These are phyloP conservation scores for Aeminium ludgeri DNA, from an alignment of 495 filamentous ascomycete genomes.

Conservation along the genomic window DNA sequence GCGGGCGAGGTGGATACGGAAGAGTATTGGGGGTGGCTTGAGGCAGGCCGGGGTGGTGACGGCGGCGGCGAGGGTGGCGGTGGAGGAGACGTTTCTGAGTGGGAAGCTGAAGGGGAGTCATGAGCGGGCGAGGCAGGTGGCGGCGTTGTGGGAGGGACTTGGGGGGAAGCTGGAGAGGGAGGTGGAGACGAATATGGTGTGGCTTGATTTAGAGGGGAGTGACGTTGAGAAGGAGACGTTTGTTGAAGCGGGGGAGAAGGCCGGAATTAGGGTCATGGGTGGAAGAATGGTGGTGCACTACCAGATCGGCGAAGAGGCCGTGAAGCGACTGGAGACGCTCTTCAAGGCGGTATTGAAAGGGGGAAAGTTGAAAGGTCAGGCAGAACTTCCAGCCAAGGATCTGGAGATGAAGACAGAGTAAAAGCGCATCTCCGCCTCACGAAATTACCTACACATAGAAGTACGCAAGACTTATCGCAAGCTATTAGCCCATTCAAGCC, in stretches of 20 bases:
- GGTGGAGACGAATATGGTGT: conserved; percentile 88
- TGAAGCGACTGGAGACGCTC: conserved; percentile 31
- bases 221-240: conserved; percentile 31
- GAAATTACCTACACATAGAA: too few relatives aligned
- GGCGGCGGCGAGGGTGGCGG: conserved; percentile 39
- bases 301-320: conserved; percentile 39
- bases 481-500: too few relatives aligned
- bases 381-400: conserved; percentile 7
- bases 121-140: conserved; percentile 45
- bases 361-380: conserved; percentile 8
- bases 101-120: conserved; percentile 49
- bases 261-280: conserved; percentile 36
- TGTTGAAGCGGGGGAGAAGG: conserved; percentile 32
- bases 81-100: conserved; percentile 55
- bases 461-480: too few relatives aligned
- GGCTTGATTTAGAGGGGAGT: conserved; percentile 53
- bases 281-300: conserved; percentile 47
- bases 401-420: background rate
- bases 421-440: too few relatives aligned
- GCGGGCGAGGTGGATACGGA: conserved; percentile 62
- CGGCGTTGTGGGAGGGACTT: conserved; percentile 29
- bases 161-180: conserved; percentile 44
- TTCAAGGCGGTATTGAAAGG: conserved; percentile 28
- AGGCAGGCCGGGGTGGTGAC: conserved; percentile 51
- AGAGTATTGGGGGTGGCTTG: conserved; percentile 69